Base-by-base conservation (phyloP, 2,329 filamentous ascomycete species). In the Colletotrichum godetiae region DNA sequence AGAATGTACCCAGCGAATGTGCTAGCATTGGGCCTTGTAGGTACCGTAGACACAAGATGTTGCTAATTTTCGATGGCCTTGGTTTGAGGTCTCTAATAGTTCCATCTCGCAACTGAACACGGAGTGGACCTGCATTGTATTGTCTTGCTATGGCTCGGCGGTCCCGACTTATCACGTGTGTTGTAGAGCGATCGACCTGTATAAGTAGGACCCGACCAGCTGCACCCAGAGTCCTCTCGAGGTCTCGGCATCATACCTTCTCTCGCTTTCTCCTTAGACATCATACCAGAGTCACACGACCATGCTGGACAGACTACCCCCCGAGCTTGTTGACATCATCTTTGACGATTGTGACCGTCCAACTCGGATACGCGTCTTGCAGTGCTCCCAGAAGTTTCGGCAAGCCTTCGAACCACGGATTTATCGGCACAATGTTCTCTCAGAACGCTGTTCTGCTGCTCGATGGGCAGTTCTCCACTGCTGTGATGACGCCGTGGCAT, bases 371-470 rank as follows among this genome's bases (percentile, higher is more conserved):
- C 19, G 29, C 27, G 2, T 64, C 49, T 56, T 19, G n/a, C 27
- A 22, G 22, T 56, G 31, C 49, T n/a, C 15, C n/a, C 49, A 35
- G 49, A 64, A 12, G 31, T 11, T 64, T 56, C 31, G 29, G 12
- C 12, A 29, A 24, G 31, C 29, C 31, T 64, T 64, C 3, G 29
- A 1, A 64, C 31, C 46, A 37, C 31, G 10, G 11, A 42, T 64
- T 6, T 64, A 64, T 31, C 46, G 29, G 29, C 49, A 24, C 5
- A 64, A 64, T 29, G 49, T 65, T 57, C 33, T 42, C 2, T 57
- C 22, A 57, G 62, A 65, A 37, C 12, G 49, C 62, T 65, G 62
- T 33, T 66, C 35, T 6, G 24, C 62, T 66, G 31, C 62, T 57
- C 15, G 15, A 24, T 66, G 31, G 24, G 53, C 33, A 49, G 53